These are phyloP conservation scores for Exsudoporus frostii DNA, from an alignment of 768 basidiomycete species.

Conservation along the genomic window DNA sequence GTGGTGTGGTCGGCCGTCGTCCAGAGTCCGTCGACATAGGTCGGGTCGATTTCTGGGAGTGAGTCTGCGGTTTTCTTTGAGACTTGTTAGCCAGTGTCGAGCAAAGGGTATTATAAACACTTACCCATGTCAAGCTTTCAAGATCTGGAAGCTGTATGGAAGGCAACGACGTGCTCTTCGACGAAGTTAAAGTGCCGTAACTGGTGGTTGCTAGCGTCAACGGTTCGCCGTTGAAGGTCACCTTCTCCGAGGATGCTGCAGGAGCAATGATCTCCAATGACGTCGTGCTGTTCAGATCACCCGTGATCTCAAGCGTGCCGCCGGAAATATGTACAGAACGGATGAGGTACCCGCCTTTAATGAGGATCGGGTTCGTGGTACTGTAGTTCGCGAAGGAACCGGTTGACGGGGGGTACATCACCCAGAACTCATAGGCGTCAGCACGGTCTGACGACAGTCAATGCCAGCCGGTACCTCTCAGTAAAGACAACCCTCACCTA, in stretches of 20 bases:
- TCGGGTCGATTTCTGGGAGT: slow-evolving; percentile 36
- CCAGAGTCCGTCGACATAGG: slow-evolving; percentile 44
- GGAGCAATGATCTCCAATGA: slow-evolving; percentile 49
- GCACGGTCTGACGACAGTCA: slow-evolving; percentile 38
- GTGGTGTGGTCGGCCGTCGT: slow-evolving; percentile 40
- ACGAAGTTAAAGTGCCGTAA: slow-evolving; percentile 40
- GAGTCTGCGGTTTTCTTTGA: slow-evolving; percentile 24
- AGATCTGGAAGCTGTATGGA: slow-evolving; percentile 19
- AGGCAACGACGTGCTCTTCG: slow-evolving; percentile 11
- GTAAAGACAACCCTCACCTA: slow-evolving; percentile 33
- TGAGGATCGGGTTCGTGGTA: slow-evolving; percentile 42
- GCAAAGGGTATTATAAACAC: neutral
- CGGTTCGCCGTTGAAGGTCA: slow-evolving; percentile 42
- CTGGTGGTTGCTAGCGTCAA: slow-evolving; percentile 35
- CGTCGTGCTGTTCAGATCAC: slow-evolving; percentile 43
- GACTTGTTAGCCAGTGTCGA: neutral
- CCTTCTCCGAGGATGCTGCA: slow-evolving; percentile 33
- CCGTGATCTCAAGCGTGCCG: slow-evolving; percentile 39
- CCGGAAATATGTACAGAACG: slow-evolving; percentile 37
- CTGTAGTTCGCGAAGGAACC: slow-evolving; percentile 35
- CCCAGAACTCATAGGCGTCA: slow-evolving; percentile 52
- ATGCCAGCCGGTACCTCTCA: neutral
- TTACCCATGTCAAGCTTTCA: slow-evolving; percentile 19
- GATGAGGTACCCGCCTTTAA: slow-evolving; percentile 49
- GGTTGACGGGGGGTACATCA: slow-evolving; percentile 38